These are phyloP conservation scores for Lecanicillium sp. DNA, from an alignment of 2,329 filamentous ascomycete genomes.

Conservation along the genomic window DNA sequence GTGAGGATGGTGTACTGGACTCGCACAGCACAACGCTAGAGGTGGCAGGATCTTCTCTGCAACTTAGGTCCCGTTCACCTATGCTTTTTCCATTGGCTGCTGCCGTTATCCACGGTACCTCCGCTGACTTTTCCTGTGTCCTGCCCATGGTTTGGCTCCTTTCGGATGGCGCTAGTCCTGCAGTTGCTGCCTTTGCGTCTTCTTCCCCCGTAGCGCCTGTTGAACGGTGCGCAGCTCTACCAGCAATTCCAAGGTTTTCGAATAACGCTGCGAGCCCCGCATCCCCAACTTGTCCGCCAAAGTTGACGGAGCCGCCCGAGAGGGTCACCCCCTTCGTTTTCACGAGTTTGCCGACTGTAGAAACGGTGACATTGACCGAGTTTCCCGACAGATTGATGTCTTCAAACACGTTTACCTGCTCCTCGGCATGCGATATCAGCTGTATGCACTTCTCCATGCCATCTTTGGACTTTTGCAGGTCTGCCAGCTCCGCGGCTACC, in stretches of 20 bases:
- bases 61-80: not conserved
- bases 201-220: not conserved
- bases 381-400: not conserved
- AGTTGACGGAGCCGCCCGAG: not conserved
- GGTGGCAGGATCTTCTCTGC: not conserved
- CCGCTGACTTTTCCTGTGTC: not conserved
- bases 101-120: not conserved
- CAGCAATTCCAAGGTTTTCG: not conserved
- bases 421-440: not conserved
- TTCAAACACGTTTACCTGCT: not conserved
- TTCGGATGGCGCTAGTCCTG: not conserved
- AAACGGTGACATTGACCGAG: not conserved
- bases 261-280: not conserved
- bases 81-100: not conserved
- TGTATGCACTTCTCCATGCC: not conserved
- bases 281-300: not conserved
- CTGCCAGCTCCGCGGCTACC: not conserved
- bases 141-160: not conserved
- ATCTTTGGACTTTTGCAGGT: not conserved
- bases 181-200: not conserved
- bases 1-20: not conserved
- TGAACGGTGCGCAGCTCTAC: not conserved
- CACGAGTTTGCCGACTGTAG: not conserved
- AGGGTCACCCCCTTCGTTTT: not conserved
- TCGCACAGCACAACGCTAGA: not conserved